Evolutionary conservation across 2,329 filamentous ascomycete species (phyloP).

Genomic region (Apiospora phragmitis): DNA sequence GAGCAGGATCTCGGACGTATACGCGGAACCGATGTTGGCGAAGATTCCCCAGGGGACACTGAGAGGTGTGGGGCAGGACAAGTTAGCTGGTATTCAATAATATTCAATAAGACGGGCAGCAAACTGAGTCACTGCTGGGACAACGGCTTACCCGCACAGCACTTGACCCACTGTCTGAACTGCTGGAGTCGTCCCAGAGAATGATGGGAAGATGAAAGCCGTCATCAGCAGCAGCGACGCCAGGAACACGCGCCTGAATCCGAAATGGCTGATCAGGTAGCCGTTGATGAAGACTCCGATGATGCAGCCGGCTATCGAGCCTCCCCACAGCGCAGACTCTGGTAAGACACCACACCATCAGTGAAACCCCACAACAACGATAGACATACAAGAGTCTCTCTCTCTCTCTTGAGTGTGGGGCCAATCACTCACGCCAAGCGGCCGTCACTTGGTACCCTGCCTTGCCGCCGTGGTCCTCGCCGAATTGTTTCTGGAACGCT

Average conservation of each 20-base stretch:
- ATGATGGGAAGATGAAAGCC: conserved; percentile 37
- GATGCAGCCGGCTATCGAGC: conserved; percentile 37
- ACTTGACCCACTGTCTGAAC: conserved; percentile 35
- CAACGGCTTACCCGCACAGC: conserved; percentile 27
- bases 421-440: conserved; percentile 38
- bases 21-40: conserved; percentile 36
- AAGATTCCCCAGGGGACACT: conserved; percentile 43
- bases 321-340: conserved; percentile 27
- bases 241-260: conserved; percentile 37
- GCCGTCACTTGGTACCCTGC: conserved; percentile 38
- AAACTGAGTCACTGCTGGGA: background rate
- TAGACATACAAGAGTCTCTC: background rate
- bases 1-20: conserved; percentile 38
- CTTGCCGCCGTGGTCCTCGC: conserved; percentile 19
- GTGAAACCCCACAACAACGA: background rate
- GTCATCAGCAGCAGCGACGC: conserved; percentile 31
- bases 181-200: conserved; percentile 32
- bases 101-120: background rate
- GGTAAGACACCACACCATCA: background rate
- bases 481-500: conserved; percentile 30
- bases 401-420: no score
- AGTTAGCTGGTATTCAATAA: background rate
- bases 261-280: conserved; percentile 35
- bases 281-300: conserved; percentile 42
- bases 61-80: conserved; percentile 36